Percentiles rank a stretch among this genome's conserved stretches.
Conservation (phyloP, 2,329 filamentous ascomycete genomes). For the Stagonosporopsis cucurbitacearum region DNA sequence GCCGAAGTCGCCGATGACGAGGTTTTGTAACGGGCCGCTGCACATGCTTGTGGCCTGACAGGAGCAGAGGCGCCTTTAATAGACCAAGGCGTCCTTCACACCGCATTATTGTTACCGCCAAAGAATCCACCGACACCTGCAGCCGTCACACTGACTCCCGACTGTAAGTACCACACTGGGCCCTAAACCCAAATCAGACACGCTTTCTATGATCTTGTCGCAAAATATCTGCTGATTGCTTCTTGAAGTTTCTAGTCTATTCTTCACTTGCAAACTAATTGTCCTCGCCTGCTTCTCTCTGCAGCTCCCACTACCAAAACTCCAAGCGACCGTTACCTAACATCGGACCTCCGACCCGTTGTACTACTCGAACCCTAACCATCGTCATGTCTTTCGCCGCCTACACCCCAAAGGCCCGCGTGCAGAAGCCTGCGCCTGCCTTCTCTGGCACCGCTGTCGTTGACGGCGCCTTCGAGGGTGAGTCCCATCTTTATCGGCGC, state of each 20-base stretch:
- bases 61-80: conserved; percentile 8
- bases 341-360: conserved; percentile 20
- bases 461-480: conserved; percentile 51
- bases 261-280: conserved; percentile 4
- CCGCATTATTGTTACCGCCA: not conserved
- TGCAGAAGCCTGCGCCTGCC: conserved; percentile 49
- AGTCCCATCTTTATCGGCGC: conserved; percentile 1
- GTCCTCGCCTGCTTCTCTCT: not conserved
- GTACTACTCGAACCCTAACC: conserved; percentile 6
- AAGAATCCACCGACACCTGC: conserved; percentile 11
- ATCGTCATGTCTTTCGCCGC: conserved; percentile 41
- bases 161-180: conserved; percentile 16
- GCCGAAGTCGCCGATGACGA: conserved; percentile 29
- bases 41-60: conserved; percentile 18
- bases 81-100: not conserved
- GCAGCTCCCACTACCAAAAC: not conserved
- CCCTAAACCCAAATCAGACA: conserved; percentile 31
- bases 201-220: conserved; percentile 35
- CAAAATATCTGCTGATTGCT: conserved; percentile 41
- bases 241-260: conserved; percentile 16
- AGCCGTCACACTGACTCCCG: conserved; percentile 16
- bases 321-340: conserved; percentile 10
- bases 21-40: conserved; percentile 23
- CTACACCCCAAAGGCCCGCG: conserved; percentile 48
- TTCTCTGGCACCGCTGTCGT: conserved; percentile 50